These are phyloP conservation scores for Aquanectria penicillioides DNA, from an alignment of 2,329 filamentous ascomycete species.

Conservation along the genomic window DNA sequence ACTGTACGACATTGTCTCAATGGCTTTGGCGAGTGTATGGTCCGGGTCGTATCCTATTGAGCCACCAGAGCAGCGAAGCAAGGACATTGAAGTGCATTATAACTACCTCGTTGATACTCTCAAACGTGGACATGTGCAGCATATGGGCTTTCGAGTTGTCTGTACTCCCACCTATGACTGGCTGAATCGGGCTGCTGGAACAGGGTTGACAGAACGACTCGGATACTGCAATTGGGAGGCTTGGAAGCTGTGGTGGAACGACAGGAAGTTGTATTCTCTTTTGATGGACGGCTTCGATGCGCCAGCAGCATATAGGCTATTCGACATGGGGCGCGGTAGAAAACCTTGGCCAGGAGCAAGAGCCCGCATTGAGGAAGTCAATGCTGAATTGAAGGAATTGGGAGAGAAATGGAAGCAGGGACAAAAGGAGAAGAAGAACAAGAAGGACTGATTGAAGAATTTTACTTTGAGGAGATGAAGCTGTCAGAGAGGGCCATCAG, in stretches of 20 bases:
- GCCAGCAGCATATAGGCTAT: slow-evolving; percentile 52
- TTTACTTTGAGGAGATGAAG: not conserved
- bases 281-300: slow-evolving; percentile 51
- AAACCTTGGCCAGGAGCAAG: slow-evolving; percentile 52
- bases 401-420: slow-evolving; percentile 35
- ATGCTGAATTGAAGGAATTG: slow-evolving; percentile 34
- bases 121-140: slow-evolving; percentile 37
- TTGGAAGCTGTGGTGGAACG: slow-evolving; percentile 56
- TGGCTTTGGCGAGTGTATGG: slow-evolving; percentile 45
- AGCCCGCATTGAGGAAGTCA: slow-evolving; percentile 43
- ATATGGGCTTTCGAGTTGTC: slow-evolving; percentile 38
- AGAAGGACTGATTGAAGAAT: slow-evolving; percentile 4
- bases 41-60: slow-evolving; percentile 36
- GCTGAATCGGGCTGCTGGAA: slow-evolving; percentile 54
- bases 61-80: slow-evolving; percentile 32
- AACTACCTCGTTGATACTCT: slow-evolving; percentile 32
- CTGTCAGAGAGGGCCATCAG: not conserved
- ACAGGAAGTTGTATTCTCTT: slow-evolving; percentile 52
- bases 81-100: slow-evolving; percentile 45
- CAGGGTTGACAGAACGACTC: slow-evolving; percentile 51
- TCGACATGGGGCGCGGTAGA: slow-evolving; percentile 51
- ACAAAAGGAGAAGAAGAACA: slow-evolving; percentile 35
- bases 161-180: slow-evolving; percentile 43
- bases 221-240: slow-evolving; percentile 50
- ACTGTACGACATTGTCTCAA: slow-evolving; percentile 43